phyloP scores from a whole-genome alignment of 2,329 filamentous ascomycete genomes.

The Ophiostoma himal-ulmi region DNA sequence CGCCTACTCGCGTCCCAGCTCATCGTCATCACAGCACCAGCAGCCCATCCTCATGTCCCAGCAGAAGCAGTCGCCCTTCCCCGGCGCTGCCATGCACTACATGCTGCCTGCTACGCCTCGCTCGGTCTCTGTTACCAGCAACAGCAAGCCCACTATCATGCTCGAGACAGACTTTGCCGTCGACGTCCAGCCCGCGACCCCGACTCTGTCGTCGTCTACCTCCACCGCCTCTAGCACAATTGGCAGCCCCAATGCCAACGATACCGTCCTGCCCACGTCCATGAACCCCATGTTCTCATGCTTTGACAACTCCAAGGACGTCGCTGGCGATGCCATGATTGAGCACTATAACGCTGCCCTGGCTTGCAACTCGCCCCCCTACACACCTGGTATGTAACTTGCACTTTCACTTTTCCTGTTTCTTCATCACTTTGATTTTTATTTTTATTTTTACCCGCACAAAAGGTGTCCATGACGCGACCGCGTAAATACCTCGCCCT shows the following conservation, averaged over 20 bases:
- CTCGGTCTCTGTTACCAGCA: conserved; percentile 72
- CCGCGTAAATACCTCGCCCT: conserved; percentile 13
- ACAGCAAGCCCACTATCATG: conserved; percentile 73
- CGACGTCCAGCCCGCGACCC: conserved; percentile 69
- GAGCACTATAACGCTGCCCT: conserved; percentile 16
- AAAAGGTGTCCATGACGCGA: conserved; percentile 12
- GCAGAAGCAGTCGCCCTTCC: conserved; percentile 40
- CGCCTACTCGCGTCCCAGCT: conserved; percentile 60
- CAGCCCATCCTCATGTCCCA: conserved; percentile 30
- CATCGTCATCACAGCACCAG: conserved; percentile 54
- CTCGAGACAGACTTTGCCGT: conserved; percentile 70
- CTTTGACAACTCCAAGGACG: conserved; percentile 58
- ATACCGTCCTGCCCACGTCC: conserved; percentile 68
- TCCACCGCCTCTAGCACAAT: conserved; percentile 76
- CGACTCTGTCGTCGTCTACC: conserved; percentile 69
- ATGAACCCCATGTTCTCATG: conserved; percentile 73
- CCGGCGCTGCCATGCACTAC: conserved; percentile 34
- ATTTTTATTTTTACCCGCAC: not conserved
- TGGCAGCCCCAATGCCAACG: conserved; percentile 76
- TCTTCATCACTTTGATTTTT: not conserved
- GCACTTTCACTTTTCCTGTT: not conserved
- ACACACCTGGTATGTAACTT: conserved; percentile 73
- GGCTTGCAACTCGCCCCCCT: conserved; percentile 58
- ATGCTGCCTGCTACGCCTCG: conserved; percentile 44
- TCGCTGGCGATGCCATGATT: conserved; percentile 31